Evolutionary conservation across 331 rosid species (phyloP).

Genomic region (Phaseolus coccineus): DNA sequence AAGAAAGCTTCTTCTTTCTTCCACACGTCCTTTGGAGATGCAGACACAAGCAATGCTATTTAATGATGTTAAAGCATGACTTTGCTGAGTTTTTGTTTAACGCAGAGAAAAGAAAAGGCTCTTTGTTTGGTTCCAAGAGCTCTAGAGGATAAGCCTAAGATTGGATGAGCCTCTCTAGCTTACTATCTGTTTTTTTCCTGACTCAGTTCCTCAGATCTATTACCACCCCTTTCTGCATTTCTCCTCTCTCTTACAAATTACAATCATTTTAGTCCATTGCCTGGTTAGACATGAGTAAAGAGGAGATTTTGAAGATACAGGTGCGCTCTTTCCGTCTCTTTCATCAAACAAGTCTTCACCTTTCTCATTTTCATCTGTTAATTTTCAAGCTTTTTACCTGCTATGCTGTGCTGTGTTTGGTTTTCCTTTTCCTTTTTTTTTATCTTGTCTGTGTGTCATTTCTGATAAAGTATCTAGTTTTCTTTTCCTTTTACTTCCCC

Average conservation of each 20-base stretch:
- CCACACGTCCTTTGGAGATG: not conserved
- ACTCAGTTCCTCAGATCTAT: conserved; percentile 51
- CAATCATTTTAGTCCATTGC: conserved; percentile 46
- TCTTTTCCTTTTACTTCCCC: not conserved
- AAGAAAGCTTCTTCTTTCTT: not conserved
- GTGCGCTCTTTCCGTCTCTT: conserved; percentile 45
- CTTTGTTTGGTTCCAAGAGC: conserved; percentile 42
- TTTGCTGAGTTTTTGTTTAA: not conserved
- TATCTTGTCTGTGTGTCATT: not conserved
- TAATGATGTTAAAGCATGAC: not conserved
- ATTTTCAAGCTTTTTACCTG: not conserved
- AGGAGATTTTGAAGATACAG: conserved; percentile 96
- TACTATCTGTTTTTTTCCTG: not conserved
- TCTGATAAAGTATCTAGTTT: conserved; percentile 34
- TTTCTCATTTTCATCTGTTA: conserved; percentile 28
- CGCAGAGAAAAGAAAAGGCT: not conserved
- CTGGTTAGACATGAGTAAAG: conserved; percentile 75
- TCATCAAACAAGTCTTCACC: not conserved
- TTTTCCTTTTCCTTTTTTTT: not conserved
- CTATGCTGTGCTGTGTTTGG: not conserved
- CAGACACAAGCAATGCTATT: not conserved
- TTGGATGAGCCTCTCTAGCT: conserved; percentile 13
- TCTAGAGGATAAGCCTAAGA: not conserved
- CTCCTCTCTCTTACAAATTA: conserved; percentile 24
- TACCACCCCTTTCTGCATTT: conserved; percentile 32